Base-by-base conservation (phyloP, 768 basidiomycete species). In the Suillus spraguei region DNA sequence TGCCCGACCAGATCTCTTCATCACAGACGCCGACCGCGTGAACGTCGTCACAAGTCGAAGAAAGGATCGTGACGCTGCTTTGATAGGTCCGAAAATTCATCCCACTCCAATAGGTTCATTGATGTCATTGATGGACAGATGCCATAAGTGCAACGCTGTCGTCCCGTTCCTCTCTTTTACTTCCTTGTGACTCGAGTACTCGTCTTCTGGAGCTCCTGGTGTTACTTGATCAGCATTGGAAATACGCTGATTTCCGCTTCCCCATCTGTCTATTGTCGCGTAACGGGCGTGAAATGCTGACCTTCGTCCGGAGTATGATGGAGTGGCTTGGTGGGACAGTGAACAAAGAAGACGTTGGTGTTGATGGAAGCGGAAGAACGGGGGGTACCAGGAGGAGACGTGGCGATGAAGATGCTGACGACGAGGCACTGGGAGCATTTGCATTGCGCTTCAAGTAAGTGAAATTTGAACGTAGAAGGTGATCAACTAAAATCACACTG, bases 261-360 rank as follows among this genome's bases (percentile, higher is more conserved):
- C 97, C 97, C 0, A 92, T 99, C 41, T 99, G 97, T 74, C 84
- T 99, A n/a, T 83, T 99, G 44, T 92, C 92, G 55, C 85, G 90
- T 39, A 96, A 95, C 7, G 95, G 91, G 3, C 86, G 89, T 65
- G 97, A 99, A 76, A 97, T 97, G 90, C 77, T 97, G 41, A 90
- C 92, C 1, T 94, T 95, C 71, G 93, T 97, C 33, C 80, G 95
- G 63, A 96, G 93, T 80, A 91, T 99, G 92, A 97, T 97, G 86
- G 97, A 99, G 73, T 99, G 96, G 95, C 87, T 99, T 66, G 97
- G 97, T 11, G 97, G 97, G 1, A 95, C 93, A 16, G 88, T 97
- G 60, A 93, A 89, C 69, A 94, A 94, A 71, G 94, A 95, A 69
- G 95, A 97, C 65, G 91, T 93, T 1, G 90, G 93, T 3, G 93